A percentile compares a stretch with the other conserved stretches of the same genome.
Conservation (phyloP, 306 rosid genomes). For the Cicer arietinum region DNA sequence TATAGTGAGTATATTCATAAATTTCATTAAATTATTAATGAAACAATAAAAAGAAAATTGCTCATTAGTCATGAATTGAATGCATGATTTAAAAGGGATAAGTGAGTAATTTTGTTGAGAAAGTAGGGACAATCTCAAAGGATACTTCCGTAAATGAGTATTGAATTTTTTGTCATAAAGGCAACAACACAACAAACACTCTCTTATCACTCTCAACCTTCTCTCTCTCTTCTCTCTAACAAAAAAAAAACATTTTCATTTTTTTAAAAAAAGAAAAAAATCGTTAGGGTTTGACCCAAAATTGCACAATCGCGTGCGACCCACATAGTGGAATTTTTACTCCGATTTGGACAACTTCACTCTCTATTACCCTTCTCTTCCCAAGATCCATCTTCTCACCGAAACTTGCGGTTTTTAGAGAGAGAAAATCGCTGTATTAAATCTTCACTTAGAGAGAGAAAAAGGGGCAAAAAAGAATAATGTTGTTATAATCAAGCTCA, state of each 20-base stretch:
- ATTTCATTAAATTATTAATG: too few species aligned
- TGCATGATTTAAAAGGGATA: not conserved
- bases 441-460: constrained; percentile 36
- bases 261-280: constrained; percentile 26
- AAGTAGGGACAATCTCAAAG: not conserved
- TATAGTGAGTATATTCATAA: too few species aligned
- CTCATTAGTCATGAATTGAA: too few species aligned
- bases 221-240: constrained; percentile 6
- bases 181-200: not conserved
- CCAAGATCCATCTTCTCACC: constrained; percentile 51
- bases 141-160: constrained; percentile 29
- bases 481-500: constrained; percentile 31
- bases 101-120: not conserved
- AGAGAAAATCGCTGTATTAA: constrained; percentile 46
- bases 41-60: too few species aligned
- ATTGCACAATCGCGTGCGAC: constrained; percentile 62
- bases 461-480: not conserved
- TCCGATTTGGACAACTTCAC: constrained; percentile 66
- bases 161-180: constrained; percentile 23
- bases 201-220: constrained; percentile 23
- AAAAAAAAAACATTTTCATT: not conserved
- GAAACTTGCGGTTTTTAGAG: constrained; percentile 56
- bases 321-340: constrained; percentile 54
- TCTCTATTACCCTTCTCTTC: constrained; percentile 36
- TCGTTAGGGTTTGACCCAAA: constrained; percentile 69